Evolutionary conservation across 371 early-diverging fungal genomes (phyloP), one percentile per base, ranked within the genome.

Genomic region (Rhizopus arrhizus): DNA sequence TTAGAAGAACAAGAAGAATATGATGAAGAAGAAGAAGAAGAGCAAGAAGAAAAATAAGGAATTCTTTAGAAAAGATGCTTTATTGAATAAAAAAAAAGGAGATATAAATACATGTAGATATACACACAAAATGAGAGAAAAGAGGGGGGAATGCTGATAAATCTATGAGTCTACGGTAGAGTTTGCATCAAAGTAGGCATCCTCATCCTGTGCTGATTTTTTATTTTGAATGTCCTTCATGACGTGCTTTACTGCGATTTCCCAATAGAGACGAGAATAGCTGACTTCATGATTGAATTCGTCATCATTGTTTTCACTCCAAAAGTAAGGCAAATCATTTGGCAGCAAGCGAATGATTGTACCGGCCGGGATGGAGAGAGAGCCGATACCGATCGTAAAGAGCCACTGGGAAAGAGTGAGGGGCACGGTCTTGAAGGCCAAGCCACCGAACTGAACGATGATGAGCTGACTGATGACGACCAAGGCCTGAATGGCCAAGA

Each of bases 371-470:
- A 95, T 65, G 29, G 95, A 91, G 28, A 89, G 65, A n/a, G 82
- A 65, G 5, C 91, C 90, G 46, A 91, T 75, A 29, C 80, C 73
- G 35, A 93, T 65, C 10, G 89, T 90, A 56, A 88, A 62, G 8
- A 80, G 61, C 96, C 96, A 96, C 60, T 92, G 92, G 6, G 69
- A 58, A 34, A 78, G 74, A 40, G 70, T 68, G 15, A 95, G 76
- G 0, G 81, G 80, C 4, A 70, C 75, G 0, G 92, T 91, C 66
- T 90, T 86, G 81, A 96, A 95, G 0, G 89, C 95, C 16, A 79
- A 71, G 11, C 91, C 87, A 47, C 93, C 94, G 77, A 87, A 93
- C 65, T 91, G 77, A n/a, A 95, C 84, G 59, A 95, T 92, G 36
- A 88, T 38, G 11, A 86, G 69, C 71, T 96, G 96, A 13, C 85